These are phyloP conservation scores for Athelia psychrophila DNA, from an alignment of 1,284 basidiomycete species.

Conservation along the genomic window DNA sequence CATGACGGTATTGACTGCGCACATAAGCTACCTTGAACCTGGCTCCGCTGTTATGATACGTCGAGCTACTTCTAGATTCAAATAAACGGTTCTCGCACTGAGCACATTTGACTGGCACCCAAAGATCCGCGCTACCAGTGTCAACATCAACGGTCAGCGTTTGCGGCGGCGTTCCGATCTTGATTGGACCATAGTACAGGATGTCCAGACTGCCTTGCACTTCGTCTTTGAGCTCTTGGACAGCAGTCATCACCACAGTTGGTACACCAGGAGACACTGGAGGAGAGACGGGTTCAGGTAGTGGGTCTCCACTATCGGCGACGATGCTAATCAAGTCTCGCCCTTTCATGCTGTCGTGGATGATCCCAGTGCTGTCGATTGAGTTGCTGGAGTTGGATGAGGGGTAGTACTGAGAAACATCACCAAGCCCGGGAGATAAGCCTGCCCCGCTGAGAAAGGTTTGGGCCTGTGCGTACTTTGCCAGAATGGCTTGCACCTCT, in stretches of 20 bases:
- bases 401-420: conserved; percentile 16
- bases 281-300: neutral
- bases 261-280: conserved; percentile 12
- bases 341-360: neutral
- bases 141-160: conserved; percentile 49
- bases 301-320: conserved; percentile 1
- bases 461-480: conserved; percentile 36
- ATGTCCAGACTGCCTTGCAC: conserved; percentile 36
- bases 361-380: neutral
- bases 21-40: conserved; percentile 58
- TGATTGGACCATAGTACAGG: conserved; percentile 48
- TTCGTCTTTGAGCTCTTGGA: conserved; percentile 37
- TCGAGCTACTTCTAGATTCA: conserved; percentile 33
- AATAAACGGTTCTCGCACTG: conserved; percentile 38
- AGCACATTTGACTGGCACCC: conserved; percentile 43
- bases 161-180: conserved; percentile 47
- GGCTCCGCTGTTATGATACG: conserved; percentile 29
- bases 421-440: conserved; percentile 25
- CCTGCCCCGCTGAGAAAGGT: conserved; percentile 32
- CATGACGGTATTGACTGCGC: conserved; percentile 18
- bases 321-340: conserved; percentile 3
- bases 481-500: conserved; percentile 20
- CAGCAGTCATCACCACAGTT: conserved; percentile 10
- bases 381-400: conserved; percentile 12
- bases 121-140: conserved; percentile 60